phyloP scores from a whole-genome alignment of 2,329 filamentous ascomycete species.

The Alternaria longipes region DNA sequence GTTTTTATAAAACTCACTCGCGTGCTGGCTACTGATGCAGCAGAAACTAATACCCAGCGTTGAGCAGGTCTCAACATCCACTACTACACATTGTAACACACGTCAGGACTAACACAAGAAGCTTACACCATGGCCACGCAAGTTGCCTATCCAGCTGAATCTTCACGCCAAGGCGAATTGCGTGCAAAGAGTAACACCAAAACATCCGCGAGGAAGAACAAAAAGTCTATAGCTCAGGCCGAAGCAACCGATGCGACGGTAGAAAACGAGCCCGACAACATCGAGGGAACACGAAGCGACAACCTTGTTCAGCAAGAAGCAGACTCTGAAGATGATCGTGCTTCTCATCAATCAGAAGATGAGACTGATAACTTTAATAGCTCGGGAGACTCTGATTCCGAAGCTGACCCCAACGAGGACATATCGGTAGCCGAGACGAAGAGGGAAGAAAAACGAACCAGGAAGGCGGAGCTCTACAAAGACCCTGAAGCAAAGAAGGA shows the following conservation, averaged over 20 bases:
- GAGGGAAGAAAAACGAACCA: too few species aligned
- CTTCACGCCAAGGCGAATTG: not conserved
- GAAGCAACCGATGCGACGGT: not conserved
- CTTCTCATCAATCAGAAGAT: too few species aligned
- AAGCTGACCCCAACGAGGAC: too few species aligned
- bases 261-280: not conserved
- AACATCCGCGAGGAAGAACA: not conserved
- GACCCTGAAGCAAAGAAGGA: too few species aligned
- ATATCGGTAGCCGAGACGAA: too few species aligned
- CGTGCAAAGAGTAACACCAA: not conserved
- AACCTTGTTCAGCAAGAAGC: not conserved
- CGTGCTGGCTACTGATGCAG: not conserved
- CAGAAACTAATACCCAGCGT: not conserved
- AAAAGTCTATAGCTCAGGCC: not conserved
- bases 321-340: not conserved
- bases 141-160: not conserved
- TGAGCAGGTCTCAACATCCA: not conserved
- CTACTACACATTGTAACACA: not conserved
- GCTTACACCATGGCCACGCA: not conserved
- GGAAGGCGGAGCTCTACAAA: too few species aligned
- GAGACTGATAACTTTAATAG: too few species aligned
- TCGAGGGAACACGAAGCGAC: not conserved
- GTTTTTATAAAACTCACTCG: not conserved
- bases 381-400: too few species aligned
- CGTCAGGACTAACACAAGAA: not conserved